Conservation (phyloP, 345 rosid genomes). For the Arabidopsis arenosa region DNA sequence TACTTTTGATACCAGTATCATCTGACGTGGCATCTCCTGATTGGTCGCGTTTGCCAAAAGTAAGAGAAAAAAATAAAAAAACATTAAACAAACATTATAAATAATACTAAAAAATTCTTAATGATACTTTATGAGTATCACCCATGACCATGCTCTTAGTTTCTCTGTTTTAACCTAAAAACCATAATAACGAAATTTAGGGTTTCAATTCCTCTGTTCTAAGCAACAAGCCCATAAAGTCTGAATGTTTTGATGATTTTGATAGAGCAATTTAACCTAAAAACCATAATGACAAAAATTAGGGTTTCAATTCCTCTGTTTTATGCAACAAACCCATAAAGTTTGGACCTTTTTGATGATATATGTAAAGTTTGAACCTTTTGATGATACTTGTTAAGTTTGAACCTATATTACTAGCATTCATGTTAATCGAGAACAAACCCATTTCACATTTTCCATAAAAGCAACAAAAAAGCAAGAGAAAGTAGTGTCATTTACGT, state of each 20-base stretch:
- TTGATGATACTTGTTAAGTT: not conserved
- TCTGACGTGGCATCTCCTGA: no score
- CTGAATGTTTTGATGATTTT: slow-evolving; percentile 14
- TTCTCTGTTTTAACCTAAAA: not conserved
- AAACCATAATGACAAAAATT: not conserved
- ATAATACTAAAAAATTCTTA: no score
- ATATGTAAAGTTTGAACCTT: slow-evolving; percentile 3
- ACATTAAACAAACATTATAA: no score
- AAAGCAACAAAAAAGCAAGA: not conserved
- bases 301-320: not conserved
- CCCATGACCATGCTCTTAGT: no score
- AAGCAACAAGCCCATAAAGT: not conserved
- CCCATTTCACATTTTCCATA: slow-evolving; percentile 9
- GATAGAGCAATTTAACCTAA: not conserved
- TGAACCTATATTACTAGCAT: not conserved
- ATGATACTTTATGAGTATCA: no score
- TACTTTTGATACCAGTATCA: no score
- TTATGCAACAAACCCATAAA: slow-evolving; percentile 24
- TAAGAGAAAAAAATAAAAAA: no score
- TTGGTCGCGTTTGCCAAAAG: no score
- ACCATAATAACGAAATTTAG: not conserved
- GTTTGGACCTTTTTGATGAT: slow-evolving; percentile 2
- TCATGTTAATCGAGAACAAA: not conserved
- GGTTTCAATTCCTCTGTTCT: not conserved
- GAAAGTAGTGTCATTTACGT: slow-evolving; percentile 47